Conservation (phyloP, 495 filamentous ascomycete species). For the Podospora pseudocomata region DNA sequence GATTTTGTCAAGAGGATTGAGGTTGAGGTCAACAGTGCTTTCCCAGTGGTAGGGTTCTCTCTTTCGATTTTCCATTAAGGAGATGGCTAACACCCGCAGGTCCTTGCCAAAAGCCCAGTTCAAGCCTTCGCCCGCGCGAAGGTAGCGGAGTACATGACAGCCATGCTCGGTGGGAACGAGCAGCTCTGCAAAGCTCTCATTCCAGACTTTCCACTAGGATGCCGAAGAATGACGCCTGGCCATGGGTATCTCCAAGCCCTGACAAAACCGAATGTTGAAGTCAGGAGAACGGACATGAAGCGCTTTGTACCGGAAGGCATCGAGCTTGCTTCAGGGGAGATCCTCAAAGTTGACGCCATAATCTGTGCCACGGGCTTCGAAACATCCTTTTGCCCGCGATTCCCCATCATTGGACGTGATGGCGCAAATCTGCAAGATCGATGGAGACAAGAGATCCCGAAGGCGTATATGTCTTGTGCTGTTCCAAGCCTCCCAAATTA, state of each 20-base stretch:
- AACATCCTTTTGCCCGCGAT: constrained; percentile 56
- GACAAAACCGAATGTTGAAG: constrained; percentile 55
- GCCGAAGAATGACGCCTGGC: constrained; percentile 64
- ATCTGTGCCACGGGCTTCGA: constrained; percentile 73
- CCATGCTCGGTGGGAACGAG: constrained; percentile 42
- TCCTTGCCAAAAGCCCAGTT: constrained; percentile 35
- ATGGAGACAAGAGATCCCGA: constrained; percentile 36
- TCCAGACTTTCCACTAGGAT: constrained; percentile 63
- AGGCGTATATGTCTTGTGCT: constrained; percentile 47
- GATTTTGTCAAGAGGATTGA: constrained; percentile 41
- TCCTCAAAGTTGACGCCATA: constrained; percentile 57
- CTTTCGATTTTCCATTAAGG: not conserved
- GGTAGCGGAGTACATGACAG: constrained; percentile 43
- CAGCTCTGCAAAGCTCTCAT: constrained; percentile 52
- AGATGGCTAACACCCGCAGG: constrained; percentile 13
- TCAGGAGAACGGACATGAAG: constrained; percentile 55
- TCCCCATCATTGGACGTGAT: constrained; percentile 54
- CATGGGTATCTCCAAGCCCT: constrained; percentile 65
- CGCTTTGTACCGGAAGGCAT: constrained; percentile 57
- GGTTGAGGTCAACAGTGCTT: constrained; percentile 43
- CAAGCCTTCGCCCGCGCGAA: constrained; percentile 34
- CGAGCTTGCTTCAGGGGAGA: constrained; percentile 52
- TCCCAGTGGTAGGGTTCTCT: constrained; percentile 39
- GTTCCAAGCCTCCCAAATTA: constrained; percentile 46
- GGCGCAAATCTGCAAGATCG: constrained; percentile 44